A percentile compares a stretch with the other conserved stretches of the same genome.
Conservation (phyloP, 208 protist genomes). For the Strigomonas culicis region DNA sequence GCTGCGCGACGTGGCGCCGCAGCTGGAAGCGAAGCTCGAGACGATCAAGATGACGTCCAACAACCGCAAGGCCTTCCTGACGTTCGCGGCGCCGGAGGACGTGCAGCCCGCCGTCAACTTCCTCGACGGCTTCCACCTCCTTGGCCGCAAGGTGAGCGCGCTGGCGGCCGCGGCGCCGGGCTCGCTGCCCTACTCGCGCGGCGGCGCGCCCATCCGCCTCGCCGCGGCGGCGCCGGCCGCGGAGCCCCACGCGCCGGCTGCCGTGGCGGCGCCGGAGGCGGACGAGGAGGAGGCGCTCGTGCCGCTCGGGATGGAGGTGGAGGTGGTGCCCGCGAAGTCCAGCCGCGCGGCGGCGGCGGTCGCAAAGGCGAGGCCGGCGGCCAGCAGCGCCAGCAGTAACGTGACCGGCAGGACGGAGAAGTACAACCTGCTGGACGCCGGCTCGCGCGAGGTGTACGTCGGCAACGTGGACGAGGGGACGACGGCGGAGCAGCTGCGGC, state of each 20-base stretch:
- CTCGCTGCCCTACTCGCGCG: constrained; percentile 78
- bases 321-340: not conserved
- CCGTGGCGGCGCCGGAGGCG: constrained; percentile 7
- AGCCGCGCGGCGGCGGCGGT: constrained; percentile 4
- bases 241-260: not conserved
- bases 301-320: constrained; percentile 41
- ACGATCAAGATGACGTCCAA: constrained; percentile 89
- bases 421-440: constrained; percentile 81
- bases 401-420: constrained; percentile 69
- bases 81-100: constrained; percentile 64
- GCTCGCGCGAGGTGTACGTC: constrained; percentile 73
- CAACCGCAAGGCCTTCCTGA: constrained; percentile 90
- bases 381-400: constrained; percentile 25
- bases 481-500: constrained; percentile 69
- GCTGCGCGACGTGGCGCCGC: constrained; percentile 79
- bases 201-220: not conserved
- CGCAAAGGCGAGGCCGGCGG: constrained; percentile 10
- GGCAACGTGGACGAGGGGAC: constrained; percentile 78
- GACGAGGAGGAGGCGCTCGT: constrained; percentile 32
- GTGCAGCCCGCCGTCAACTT: constrained; percentile 69
- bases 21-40: constrained; percentile 83
- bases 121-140: constrained; percentile 80
- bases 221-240: not conserved
- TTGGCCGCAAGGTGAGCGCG: constrained; percentile 74
- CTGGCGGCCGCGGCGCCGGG: constrained; percentile 65